These are phyloP conservation scores for Botrytis porri DNA, from an alignment of 2,329 filamentous ascomycete species.

Conservation along the genomic window DNA sequence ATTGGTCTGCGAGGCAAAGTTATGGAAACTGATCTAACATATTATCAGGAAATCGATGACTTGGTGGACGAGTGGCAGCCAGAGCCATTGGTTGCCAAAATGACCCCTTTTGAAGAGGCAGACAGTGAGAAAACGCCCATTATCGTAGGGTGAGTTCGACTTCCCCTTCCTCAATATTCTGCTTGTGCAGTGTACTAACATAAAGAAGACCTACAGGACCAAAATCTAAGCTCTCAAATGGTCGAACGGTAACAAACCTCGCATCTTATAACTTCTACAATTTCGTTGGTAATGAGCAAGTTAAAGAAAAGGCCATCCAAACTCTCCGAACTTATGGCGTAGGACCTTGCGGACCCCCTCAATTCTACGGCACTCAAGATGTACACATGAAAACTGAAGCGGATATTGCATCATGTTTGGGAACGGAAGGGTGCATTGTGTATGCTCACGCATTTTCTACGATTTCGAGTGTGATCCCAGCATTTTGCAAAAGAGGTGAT, in stretches of 20 bases:
- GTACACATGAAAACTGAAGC: conserved; percentile 96
- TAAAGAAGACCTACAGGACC: conserved; percentile 73
- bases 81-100: conserved; percentile 78
- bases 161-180: background rate
- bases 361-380: conserved; percentile 98
- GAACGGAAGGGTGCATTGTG: conserved; percentile 84
- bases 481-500: conserved; percentile 95
- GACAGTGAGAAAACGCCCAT: conserved; percentile 84
- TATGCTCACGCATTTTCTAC: conserved; percentile 97
- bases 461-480: conserved; percentile 93
- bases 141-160: conserved; percentile 71
- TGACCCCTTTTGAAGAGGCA: conserved; percentile 70
- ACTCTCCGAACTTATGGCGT: conserved; percentile 94
- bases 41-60: conserved; percentile 80
- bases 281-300: conserved; percentile 84
- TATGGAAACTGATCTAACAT: conserved; percentile 17
- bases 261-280: conserved; percentile 98
- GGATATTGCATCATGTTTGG: conserved; percentile 87
- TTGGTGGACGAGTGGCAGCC: conserved; percentile 95
- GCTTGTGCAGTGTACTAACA: conserved; percentile 18
- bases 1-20: background rate
- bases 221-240: conserved; percentile 83
- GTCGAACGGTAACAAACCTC: conserved; percentile 88
- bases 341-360: conserved; percentile 91
- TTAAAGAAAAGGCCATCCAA: conserved; percentile 93